Evolutionary conservation across 192 early-diverging fungal species (phyloP), one percentile per base, ranked within the genome.

Genomic region (Chytriomyces hyalinus): DNA sequence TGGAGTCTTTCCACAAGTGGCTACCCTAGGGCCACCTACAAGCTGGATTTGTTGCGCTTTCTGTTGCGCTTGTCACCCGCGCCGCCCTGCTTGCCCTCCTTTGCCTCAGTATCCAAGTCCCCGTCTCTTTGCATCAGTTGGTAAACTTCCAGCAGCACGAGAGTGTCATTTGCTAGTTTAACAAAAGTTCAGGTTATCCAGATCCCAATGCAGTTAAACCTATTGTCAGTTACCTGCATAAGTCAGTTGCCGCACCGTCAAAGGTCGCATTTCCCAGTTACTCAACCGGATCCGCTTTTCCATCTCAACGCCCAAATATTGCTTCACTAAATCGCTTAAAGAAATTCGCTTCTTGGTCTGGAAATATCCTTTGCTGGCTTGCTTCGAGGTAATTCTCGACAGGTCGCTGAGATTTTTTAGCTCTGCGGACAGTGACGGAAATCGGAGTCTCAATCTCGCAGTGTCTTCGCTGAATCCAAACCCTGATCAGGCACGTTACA

Each of bases 181-280:
- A 15, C 17, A 48, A 3, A 26, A 67, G 8, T 13, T 11, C 6
- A 45, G 10, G 15, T 11, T 10, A 43, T 67, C 26, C 44, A 43
- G 20, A 5, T 57, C 53, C 15, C 11, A 47, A 46, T 15, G 17
- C 28, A 28, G 13, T 6, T 10, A 9, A 9, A 6, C 43, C 11
- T 13, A 6, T 10, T n/a, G 44, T 10, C 6, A 67, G 11, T 67
- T 67, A 67, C 66, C 66, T 44, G 72, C 72, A 73, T 73, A 73
- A 6, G 44, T 20, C 22, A 73, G 10, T 44, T 63, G 57, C 17
- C 72, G n/a, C 26, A 26, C 8, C 4, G 72, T 73, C n/a, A 73
- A 48, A 10, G 72, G 72, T 45, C 72, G 57, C 57, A 73, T 73
- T 20, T 73, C 72, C 72, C 72, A 73, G 46, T 73, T 63, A 20